A percentile compares a stretch with the other conserved stretches of the same genome.
Conservation (phyloP, 352 stramenopile species). For the Globisporangium alternatum region DNA sequence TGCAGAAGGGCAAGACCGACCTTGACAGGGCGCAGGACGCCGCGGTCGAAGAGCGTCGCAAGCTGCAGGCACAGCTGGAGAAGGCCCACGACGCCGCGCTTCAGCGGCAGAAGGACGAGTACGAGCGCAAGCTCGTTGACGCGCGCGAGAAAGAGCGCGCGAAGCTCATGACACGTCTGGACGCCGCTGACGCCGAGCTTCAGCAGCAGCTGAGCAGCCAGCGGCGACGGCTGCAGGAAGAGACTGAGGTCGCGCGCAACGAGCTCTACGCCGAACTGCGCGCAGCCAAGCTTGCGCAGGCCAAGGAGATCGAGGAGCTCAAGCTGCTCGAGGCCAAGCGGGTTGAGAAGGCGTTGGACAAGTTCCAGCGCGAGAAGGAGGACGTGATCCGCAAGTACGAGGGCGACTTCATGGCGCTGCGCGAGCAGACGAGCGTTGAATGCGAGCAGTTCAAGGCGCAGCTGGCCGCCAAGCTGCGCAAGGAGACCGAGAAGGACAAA, state of each 20-base stretch:
- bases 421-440: conserved; percentile 58
- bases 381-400: conserved; percentile 66
- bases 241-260: conserved; percentile 55
- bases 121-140: conserved; percentile 66
- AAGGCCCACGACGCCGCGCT: conserved; percentile 53
- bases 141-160: conserved; percentile 70
- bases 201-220: conserved; percentile 76
- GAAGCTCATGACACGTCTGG: conserved; percentile 70
- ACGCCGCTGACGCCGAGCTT: conserved; percentile 71
- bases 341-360: conserved; percentile 31
- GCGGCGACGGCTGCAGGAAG: conserved; percentile 66
- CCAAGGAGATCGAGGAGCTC: conserved; percentile 61
- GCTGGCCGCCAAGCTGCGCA: conserved; percentile 47
- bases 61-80: conserved; percentile 48
- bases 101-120: conserved; percentile 63
- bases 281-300: conserved; percentile 41
- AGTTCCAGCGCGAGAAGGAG: conserved; percentile 60
- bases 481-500: conserved; percentile 59
- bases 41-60: conserved; percentile 53
- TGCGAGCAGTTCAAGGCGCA: conserved; percentile 63
- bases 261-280: conserved; percentile 56
- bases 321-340: conserved; percentile 43
- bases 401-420: conserved; percentile 41
- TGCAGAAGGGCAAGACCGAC: conserved; percentile 71
- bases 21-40: conserved; percentile 57